Base-by-base conservation (phyloP, 495 filamentous ascomycete genomes). In the Filosporella fistucella region DNA sequence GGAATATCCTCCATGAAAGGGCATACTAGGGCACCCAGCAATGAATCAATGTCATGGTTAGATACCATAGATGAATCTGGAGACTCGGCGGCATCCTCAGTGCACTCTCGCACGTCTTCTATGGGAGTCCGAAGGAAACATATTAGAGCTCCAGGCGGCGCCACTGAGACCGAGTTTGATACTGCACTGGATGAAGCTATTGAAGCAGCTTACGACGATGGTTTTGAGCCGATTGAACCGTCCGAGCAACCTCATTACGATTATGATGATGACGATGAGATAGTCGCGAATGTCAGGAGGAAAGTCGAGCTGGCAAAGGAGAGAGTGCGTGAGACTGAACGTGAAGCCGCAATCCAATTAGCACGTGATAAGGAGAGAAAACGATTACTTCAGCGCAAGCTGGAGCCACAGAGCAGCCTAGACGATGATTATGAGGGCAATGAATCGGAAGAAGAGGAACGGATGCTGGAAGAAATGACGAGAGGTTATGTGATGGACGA, bases 11-110 rank as follows among this genome's bases (percentile, higher is more conserved):
- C 44, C 4, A 47, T 44, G 12, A 63, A 54, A 45, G 68, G 67
- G 2, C 81, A 82, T 49, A 68, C 65, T 21, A 67, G 77, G 30
- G 80, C 74, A 24, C 69, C 73, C 23, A 88, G 85, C 55, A 80
- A 80, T 47, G 88, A 87, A 50, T 87, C 89, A 12, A 86, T 85
- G 18, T 95, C 91, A 5, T 98, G 93, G 93, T 67, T 98, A 8
- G 90, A 96, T 60, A 94, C 93, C 0, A 97, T 97, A 45, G 91
- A 97, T 64, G 93, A 98, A 61, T 96, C 90, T 8, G 89, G 85
- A 25, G 84, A 80, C 13, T 95, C 91, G 18, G 82, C 80, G 5
- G 71, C 80, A 17, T 85, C 88, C 2, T 95, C 88, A n/a, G 74
- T 87, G 1, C 86, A 89, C 62, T 94, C 91, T 0, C 71, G 86